Conservation (phyloP, 208 protist species). For the Leptomonas seymouri region DNA sequence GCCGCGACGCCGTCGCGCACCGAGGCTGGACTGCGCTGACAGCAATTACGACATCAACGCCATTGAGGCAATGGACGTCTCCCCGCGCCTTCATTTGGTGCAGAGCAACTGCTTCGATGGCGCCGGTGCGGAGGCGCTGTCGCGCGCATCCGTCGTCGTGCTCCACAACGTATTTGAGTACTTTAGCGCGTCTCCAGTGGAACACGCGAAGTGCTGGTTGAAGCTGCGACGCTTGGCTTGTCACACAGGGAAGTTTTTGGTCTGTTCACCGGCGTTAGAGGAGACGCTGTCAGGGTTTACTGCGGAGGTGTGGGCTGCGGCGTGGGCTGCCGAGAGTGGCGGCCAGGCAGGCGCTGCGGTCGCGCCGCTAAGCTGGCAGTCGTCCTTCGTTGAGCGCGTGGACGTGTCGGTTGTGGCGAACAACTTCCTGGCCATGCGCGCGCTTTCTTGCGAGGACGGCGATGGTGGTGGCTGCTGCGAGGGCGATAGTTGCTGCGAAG, state of each 20-base stretch:
- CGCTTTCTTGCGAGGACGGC: background rate
- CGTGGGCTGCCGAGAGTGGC: slow-evolving; percentile 3
- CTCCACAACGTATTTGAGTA: slow-evolving; percentile 93
- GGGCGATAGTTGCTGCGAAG: background rate
- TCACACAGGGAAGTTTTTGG: slow-evolving; percentile 52
- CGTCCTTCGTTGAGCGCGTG: slow-evolving; percentile 33
- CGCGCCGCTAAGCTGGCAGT: slow-evolving; percentile 29
- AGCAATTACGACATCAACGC: background rate
- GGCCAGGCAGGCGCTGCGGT: background rate
- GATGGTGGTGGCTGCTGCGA: slow-evolving; percentile 1
- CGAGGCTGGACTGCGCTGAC: slow-evolving; percentile 8
- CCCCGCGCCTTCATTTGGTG: slow-evolving; percentile 32
- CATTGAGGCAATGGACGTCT: slow-evolving; percentile 14
- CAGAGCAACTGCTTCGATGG: slow-evolving; percentile 73
- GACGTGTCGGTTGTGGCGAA: slow-evolving; percentile 21
- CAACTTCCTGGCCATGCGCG: slow-evolving; percentile 34
- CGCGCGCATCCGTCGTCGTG: slow-evolving; percentile 61
- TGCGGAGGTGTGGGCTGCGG: slow-evolving; percentile 19
- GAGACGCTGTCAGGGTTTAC: slow-evolving; percentile 38
- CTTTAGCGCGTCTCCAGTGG: slow-evolving; percentile 47
- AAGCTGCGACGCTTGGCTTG: slow-evolving; percentile 55
- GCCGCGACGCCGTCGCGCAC: slow-evolving; percentile 27
- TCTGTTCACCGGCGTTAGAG: slow-evolving; percentile 66
- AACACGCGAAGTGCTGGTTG: slow-evolving; percentile 69
- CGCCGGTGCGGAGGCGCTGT: slow-evolving; percentile 40